These are phyloP conservation scores for Rhodotorula sp. DNA, from an alignment of 1,284 basidiomycete species.

Conservation along the genomic window DNA sequence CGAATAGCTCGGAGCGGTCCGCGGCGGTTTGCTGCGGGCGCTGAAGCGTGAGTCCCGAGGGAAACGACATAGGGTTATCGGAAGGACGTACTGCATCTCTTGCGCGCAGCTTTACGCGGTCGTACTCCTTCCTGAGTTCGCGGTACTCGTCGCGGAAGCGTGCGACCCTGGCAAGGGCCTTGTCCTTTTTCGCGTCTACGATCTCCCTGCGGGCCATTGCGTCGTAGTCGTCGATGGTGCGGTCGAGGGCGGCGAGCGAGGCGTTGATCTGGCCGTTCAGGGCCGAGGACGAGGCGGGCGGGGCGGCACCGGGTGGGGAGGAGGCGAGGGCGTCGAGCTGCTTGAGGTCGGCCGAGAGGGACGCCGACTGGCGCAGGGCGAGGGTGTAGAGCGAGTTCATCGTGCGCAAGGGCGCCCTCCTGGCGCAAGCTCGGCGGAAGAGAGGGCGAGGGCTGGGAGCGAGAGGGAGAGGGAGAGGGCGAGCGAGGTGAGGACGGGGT, in stretches of 20 bases:
- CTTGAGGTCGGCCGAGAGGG: constrained; percentile 76
- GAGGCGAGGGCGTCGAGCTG: constrained; percentile 31
- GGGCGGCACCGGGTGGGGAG: not conserved
- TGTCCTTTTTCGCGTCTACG: constrained; percentile 89
- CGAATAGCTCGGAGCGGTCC: constrained; percentile 63
- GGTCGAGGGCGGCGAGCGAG: constrained; percentile 83
- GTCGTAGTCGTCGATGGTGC: constrained; percentile 94
- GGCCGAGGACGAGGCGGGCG: constrained; percentile 28
- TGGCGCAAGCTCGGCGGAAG: not conserved
- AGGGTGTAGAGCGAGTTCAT: constrained; percentile 96
- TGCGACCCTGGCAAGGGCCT: constrained; percentile 72
- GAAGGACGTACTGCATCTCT: not conserved
- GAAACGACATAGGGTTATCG: not conserved
- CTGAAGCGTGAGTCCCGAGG: no score
- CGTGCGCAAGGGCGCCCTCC: no score
- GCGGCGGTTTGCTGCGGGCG: constrained; percentile 59
- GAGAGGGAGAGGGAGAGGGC: not conserved
- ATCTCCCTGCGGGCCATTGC: constrained; percentile 93
- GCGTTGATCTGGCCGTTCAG: constrained; percentile 82
- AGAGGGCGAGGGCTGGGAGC: no score
- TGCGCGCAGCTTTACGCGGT: constrained; percentile 52
- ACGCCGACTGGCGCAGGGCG: constrained; percentile 85
- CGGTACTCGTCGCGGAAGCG: constrained; percentile 55
- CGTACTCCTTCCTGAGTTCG: constrained; percentile 54
- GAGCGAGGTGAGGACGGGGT: not conserved